Evolutionary conservation across 2,329 filamentous ascomycete species (phyloP).

Genomic region (Aaosphaeria arxii): DNA sequence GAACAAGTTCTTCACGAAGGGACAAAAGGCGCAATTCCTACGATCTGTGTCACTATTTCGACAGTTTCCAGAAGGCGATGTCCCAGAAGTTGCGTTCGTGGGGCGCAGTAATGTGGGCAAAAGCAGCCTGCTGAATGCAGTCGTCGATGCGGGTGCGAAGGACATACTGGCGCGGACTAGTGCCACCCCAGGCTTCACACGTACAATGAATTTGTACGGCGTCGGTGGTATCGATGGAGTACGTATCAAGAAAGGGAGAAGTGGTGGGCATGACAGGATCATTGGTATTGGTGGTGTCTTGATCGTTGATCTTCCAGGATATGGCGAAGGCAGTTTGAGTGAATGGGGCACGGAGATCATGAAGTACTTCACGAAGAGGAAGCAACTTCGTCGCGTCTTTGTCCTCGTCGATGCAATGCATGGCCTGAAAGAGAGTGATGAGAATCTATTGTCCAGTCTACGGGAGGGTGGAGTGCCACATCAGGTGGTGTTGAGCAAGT

Average conservation of each 20-base stretch:
- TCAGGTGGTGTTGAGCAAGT: constrained; percentile 66
- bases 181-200: constrained; percentile 60
- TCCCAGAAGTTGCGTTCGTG: constrained; percentile 64
- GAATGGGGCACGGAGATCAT: constrained; percentile 67
- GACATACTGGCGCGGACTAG: constrained; percentile 43
- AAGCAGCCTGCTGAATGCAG: constrained; percentile 61
- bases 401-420: constrained; percentile 63
- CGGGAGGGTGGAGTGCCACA: constrained; percentile 57
- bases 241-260: constrained; percentile 16
- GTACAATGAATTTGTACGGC: constrained; percentile 65
- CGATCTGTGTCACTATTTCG: constrained; percentile 62
- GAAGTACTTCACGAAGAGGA: constrained; percentile 63
- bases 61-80: constrained; percentile 51
- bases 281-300: constrained; percentile 47
- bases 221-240: constrained; percentile 42
- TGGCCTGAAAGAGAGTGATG: constrained; percentile 61
- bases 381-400: constrained; percentile 62
- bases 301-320: constrained; percentile 70
- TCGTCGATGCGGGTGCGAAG: neutral
- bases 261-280: constrained; percentile 30
- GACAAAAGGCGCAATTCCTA: constrained; percentile 49
- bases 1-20: constrained; percentile 42
- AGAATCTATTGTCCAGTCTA: constrained; percentile 56
- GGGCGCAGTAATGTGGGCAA: constrained; percentile 72
- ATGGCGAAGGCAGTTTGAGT: constrained; percentile 59